These are phyloP conservation scores for Aureobasidium vineae DNA, from an alignment of 2,329 filamentous ascomycete genomes.

Conservation along the genomic window DNA sequence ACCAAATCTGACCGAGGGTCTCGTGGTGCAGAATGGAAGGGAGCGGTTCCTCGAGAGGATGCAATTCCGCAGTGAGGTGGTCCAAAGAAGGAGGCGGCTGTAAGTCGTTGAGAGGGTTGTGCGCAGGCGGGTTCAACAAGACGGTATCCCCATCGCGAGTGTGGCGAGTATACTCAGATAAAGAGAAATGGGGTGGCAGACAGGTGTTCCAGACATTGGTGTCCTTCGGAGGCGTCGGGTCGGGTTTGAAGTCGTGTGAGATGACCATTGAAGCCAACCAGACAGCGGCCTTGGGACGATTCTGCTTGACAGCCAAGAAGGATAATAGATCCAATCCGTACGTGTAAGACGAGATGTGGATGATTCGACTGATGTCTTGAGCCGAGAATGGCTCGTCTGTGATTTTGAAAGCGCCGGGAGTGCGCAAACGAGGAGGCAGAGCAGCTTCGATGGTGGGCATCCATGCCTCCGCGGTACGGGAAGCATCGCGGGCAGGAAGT, in stretches of 20 bases:
- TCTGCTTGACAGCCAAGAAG: constrained; percentile 42
- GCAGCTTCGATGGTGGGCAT: constrained; percentile 12
- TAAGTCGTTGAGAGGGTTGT: neutral
- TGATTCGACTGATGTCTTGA: constrained; percentile 17
- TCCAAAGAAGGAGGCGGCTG: constrained; percentile 26
- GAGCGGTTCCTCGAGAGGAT: neutral
- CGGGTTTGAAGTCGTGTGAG: constrained; percentile 33
- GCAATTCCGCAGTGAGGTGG: constrained; percentile 30
- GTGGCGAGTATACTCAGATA: neutral
- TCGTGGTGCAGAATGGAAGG: constrained; percentile 33
- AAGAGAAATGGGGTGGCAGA: neutral
- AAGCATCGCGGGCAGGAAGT: neutral
- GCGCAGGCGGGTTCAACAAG: neutral
- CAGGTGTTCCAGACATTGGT: constrained; percentile 13
- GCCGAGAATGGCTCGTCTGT: neutral
- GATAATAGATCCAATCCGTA: constrained; percentile 41
- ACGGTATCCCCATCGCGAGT: neutral
- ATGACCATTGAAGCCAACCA: constrained; percentile 49
- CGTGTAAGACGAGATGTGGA: constrained; percentile 9
- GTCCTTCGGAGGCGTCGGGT: neutral
- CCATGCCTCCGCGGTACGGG: neutral
- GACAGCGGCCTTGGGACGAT: constrained; percentile 46
- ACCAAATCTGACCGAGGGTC: constrained; percentile 49
- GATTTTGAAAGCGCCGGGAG: neutral
- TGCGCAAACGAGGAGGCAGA: constrained; percentile 14